These are phyloP conservation scores for Leishmania amazonensis DNA, from an alignment of 208 protist genomes.

Conservation along the genomic window DNA sequence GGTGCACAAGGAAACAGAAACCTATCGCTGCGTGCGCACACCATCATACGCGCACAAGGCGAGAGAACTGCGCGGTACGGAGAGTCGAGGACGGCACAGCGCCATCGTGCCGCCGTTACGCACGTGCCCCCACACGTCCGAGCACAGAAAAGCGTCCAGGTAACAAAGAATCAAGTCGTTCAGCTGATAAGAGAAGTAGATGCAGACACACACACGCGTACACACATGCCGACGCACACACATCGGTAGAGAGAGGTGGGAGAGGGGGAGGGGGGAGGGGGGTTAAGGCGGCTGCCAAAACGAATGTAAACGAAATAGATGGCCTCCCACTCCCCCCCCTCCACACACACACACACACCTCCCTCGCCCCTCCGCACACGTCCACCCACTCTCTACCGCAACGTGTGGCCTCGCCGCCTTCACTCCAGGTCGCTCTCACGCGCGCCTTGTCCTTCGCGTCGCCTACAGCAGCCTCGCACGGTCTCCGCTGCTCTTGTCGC, in stretches of 20 bases:
- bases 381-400: too few species aligned
- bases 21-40: background rate
- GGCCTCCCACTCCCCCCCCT: background rate
- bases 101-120: background rate
- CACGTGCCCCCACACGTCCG: background rate
- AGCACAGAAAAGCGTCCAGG: background rate
- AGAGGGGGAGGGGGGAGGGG: background rate
- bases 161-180: background rate
- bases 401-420: background rate
- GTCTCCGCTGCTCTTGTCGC: too few species aligned
- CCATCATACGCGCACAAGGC: background rate
- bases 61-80: background rate
- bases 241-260: background rate
- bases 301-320: background rate
- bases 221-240: conserved; percentile 2
- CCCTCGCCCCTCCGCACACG: too few species aligned
- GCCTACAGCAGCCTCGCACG: background rate
- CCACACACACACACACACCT: too few species aligned
- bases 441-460: background rate
- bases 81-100: background rate
- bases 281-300: background rate
- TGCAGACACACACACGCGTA: background rate
- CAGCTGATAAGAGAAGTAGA: conserved; percentile 1
- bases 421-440: background rate
- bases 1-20: background rate